Evolutionary conservation across 805 yeast genomes (phyloP), one percentile per base, ranked within the genome.

Genomic region (Pichia paraexigua): DNA sequence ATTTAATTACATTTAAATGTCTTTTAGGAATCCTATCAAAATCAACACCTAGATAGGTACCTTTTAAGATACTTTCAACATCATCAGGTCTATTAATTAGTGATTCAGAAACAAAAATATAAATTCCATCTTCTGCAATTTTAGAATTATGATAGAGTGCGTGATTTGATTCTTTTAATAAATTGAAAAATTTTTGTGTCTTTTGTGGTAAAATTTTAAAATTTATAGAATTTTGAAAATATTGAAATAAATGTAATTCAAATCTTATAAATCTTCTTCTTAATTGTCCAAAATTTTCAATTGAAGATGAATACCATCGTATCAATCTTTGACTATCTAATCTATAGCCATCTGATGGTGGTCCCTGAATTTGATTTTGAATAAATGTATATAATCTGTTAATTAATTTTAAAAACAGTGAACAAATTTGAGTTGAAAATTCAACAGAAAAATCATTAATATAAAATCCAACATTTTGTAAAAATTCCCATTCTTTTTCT

Each of bases 211-310:
- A 74, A 43, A 84, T 64, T 41, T 79, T 78, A 64, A 80, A 84
- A 53, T 74, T 78, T 62, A 77, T 76, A 22, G 94, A 77, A 61
- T 90, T 91, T 53, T 85, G 86, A 58, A 88, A 87, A 42, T 83
- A 80, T 49, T 80, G 76, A 11, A 84, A 79, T 28, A 89, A 71
- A 27, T 79, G 77, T 39, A 81, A 77, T 39, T 86, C 79, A 60
- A 94, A 88, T 60, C 97, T 80, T 40, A 85, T 78, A 44, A 92
- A 75, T 61, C 88, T 88, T 60, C 98, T 80, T 60, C 94, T 85
- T 53, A 88, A 67, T 45, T 82, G 81, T 28, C 89, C 90, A 60
- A 82, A 78, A 53, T 81, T 84, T 57, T 85, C 94, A 52, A 84
- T 76, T 2, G 85, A 74, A 3, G 82, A 76, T 17, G 79, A 72